Evolutionary conservation across 352 stramenopile genomes (phyloP).

Genomic region (Stramenopiles sp.): DNA sequence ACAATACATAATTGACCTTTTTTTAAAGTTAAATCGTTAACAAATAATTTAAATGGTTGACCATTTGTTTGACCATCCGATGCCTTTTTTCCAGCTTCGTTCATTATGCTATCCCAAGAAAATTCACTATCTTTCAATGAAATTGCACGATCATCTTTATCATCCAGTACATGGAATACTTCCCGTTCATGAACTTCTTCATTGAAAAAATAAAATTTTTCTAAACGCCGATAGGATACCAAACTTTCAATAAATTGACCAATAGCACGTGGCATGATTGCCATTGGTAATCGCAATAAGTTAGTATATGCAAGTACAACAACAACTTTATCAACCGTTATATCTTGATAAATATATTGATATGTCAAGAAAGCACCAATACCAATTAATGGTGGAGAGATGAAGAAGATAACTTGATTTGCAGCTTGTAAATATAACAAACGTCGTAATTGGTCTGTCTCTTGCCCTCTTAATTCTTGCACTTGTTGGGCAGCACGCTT

Average conservation of each 20-base stretch:
- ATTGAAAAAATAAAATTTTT: no score
- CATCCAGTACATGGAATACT: neutral
- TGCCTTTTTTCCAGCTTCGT: neutral
- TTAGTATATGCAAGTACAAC: no score
- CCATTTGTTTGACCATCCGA: neutral
- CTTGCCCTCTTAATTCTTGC: slow-evolving; percentile 24
- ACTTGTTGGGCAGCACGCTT: slow-evolving; percentile 60
- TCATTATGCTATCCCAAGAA: neutral
- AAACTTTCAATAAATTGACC: no score
- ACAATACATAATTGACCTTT: slow-evolving; percentile 68
- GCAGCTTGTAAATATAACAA: neutral
- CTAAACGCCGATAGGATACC: no score
- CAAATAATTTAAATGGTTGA: neutral
- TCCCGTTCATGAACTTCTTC: no score
- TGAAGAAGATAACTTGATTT: no score
- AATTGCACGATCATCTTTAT: neutral
- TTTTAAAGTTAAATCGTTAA: neutral
- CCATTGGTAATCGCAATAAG: no score
- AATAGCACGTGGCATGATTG: no score
- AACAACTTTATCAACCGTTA: no score
- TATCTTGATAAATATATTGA: no score
- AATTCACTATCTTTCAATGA: neutral
- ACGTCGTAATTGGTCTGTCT: neutral
- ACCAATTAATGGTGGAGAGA: no score
- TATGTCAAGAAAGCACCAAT: no score